A percentile compares a stretch with the other conserved stretches of the same genome.
Evolutionary conservation across 495 filamentous ascomycete genomes (phyloP).

Genomic region (Filosporella fistucella): DNA sequence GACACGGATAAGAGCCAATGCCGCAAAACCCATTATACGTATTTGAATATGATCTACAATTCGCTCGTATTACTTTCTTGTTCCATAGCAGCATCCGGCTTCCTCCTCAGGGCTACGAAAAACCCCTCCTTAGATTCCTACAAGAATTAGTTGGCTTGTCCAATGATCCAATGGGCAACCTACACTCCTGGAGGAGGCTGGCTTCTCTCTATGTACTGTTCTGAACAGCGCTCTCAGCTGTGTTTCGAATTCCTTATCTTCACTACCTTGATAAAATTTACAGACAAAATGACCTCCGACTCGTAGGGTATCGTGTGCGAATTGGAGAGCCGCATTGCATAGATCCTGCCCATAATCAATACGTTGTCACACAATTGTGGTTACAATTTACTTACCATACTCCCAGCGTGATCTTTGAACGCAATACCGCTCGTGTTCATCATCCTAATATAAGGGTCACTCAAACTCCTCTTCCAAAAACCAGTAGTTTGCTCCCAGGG

Average conservation of each 20-base stretch:
- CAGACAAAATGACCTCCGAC: constrained; percentile 85
- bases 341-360: too few species aligned
- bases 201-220: constrained; percentile 81
- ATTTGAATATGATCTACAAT: too few species aligned
- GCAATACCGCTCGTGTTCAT: constrained; percentile 92
- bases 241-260: constrained; percentile 74
- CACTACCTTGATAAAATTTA: constrained; percentile 91
- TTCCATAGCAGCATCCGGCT: constrained; percentile 8
- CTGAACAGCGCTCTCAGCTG: constrained; percentile 69
- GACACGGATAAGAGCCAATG: too few species aligned
- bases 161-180: constrained; percentile 25
- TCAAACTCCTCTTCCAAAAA: constrained; percentile 80
- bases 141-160: background rate
- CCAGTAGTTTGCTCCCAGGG: constrained; percentile 81
- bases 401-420: constrained; percentile 86
- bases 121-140: constrained; percentile 90
- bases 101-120: constrained; percentile 72
- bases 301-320: constrained; percentile 79
- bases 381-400: constrained; percentile 78
- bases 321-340: constrained; percentile 76
- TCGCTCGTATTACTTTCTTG: background rate
- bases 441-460: constrained; percentile 91
- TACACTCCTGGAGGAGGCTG: constrained; percentile 83
- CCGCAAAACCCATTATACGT: too few species aligned
- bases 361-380: too few species aligned